phyloP scores from a whole-genome alignment of 2,329 filamentous ascomycete species.

The Botrytis byssoidea region DNA sequence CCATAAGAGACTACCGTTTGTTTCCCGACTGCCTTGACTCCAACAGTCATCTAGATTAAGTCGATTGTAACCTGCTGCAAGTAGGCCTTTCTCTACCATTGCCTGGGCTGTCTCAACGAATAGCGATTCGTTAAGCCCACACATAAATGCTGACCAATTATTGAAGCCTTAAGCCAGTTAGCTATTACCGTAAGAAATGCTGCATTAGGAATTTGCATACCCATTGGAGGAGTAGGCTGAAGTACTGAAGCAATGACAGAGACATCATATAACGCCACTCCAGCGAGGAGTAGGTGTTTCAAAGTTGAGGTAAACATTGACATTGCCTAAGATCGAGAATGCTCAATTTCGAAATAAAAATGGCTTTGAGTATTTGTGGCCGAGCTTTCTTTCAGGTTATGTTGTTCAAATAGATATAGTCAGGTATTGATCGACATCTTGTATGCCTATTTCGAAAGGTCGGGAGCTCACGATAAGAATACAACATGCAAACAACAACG shows the following conservation, averaged over 20 bases:
- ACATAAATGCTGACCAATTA: conserved; percentile 50
- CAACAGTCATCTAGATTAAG: conserved; percentile 65
- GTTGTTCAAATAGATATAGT: not conserved
- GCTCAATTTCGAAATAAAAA: not conserved
- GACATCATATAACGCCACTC: conserved; percentile 11
- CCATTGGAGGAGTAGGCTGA: conserved; percentile 48
- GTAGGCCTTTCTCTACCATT: conserved; percentile 49
- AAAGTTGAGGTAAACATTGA: not conserved
- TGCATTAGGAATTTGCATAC: conserved; percentile 17
- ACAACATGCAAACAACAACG: not conserved
- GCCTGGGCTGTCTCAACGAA: conserved; percentile 49
- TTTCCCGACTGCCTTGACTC: conserved; percentile 46
- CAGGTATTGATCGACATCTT: not conserved
- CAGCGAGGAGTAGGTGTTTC: not conserved
- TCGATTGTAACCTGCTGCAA: conserved; percentile 54
- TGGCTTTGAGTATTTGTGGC: not conserved
- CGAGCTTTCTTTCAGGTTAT: not conserved
- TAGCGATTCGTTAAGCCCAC: conserved; percentile 48
- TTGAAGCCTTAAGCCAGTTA: conserved; percentile 42
- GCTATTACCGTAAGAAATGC: not conserved
- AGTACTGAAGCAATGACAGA: conserved; percentile 27
- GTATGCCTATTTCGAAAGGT: not conserved
- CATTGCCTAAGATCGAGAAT: not conserved
- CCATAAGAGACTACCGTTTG: conserved; percentile 45
- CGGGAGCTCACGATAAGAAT: not conserved